Percentiles rank a stretch among this genome's conserved stretches.
These are phyloP conservation scores for Aeschynomene evenia DNA, from an alignment of 306 rosid species.

Conservation along the genomic window DNA sequence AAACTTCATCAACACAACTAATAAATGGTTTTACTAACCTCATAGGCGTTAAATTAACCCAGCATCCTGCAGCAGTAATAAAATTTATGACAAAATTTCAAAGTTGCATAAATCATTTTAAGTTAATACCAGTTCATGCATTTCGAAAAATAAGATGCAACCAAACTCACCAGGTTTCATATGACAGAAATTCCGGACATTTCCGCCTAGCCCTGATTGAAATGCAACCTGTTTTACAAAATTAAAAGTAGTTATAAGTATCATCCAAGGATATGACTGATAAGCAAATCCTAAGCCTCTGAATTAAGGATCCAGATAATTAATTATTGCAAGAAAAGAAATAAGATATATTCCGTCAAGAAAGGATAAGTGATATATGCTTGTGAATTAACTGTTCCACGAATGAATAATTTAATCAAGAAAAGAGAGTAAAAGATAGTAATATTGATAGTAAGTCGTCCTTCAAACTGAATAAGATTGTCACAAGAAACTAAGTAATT, in stretches of 20 bases:
- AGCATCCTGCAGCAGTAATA: constrained; percentile 48
- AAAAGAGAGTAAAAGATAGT: neutral
- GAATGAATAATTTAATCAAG: neutral
- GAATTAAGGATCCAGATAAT: neutral
- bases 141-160: neutral
- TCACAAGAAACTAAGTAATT: constrained; percentile 14
- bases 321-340: neutral
- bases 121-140: neutral
- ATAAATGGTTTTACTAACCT: constrained; percentile 50
- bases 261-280: neutral
- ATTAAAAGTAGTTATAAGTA: constrained; percentile 28
- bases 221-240: constrained; percentile 44
- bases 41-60: constrained; percentile 34
- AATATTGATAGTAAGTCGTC: constrained; percentile 4
- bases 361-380: neutral
- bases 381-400: neutral
- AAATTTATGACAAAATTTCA: constrained; percentile 8
- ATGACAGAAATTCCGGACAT: constrained; percentile 44
- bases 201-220: constrained; percentile 45
- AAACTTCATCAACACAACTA: neutral
- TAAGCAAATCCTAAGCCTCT: neutral
- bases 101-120: neutral
- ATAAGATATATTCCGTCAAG: neutral
- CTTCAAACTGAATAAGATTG: constrained; percentile 8
- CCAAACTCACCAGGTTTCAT: constrained; percentile 49